These are phyloP conservation scores for Rhodotorula sp. DNA, from an alignment of 1,284 basidiomycete species.

Conservation along the genomic window DNA sequence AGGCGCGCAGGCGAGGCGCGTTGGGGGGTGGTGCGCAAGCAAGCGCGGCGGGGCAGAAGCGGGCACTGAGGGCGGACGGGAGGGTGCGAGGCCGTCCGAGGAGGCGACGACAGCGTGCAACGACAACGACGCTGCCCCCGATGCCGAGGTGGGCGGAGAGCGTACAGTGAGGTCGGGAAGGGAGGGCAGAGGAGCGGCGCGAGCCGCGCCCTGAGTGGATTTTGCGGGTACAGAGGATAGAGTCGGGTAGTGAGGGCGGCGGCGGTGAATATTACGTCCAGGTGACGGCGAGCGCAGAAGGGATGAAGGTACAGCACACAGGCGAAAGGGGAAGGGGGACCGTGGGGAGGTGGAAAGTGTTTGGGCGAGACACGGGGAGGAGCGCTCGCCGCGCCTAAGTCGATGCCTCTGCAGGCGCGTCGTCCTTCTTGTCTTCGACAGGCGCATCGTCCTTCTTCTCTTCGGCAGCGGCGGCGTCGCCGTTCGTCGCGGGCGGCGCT, in stretches of 20 bases:
- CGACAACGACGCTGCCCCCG: background rate
- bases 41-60: background rate
- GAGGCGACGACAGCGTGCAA: background rate
- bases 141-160: background rate
- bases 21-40: background rate
- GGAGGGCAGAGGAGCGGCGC: background rate
- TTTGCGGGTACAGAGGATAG: constrained; percentile 13
- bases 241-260: background rate
- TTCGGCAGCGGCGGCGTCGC: constrained; percentile 14
- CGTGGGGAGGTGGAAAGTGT: background rate
- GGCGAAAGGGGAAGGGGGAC: background rate
- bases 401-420: constrained; percentile 21
- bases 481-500: constrained; percentile 16
- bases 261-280: constrained; percentile 1
- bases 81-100: background rate
- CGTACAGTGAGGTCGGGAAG: background rate
- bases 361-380: too few species aligned
- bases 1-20: background rate
- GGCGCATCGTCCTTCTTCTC: constrained; percentile 27
- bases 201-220: background rate
- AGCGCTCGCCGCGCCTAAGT: background rate
- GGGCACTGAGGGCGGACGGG: background rate
- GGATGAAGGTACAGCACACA: constrained; percentile 2
- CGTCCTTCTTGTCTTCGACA: constrained; percentile 23
- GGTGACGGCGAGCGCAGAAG: background rate